Conservation (phyloP, 73 alveolate genomes). For the Paramecium primaurelia region DNA sequence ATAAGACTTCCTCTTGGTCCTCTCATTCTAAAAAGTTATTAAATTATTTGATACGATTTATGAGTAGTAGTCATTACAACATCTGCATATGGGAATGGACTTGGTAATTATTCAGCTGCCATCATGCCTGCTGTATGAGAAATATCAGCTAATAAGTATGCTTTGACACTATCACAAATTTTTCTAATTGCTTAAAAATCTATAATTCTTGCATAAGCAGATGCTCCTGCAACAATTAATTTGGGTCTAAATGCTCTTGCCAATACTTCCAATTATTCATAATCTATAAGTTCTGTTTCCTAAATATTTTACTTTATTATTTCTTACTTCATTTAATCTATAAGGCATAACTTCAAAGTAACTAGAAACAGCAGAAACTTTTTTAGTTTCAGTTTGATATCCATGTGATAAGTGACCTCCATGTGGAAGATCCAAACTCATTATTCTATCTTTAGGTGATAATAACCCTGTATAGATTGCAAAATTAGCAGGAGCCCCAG, state of each 20-base stretch:
- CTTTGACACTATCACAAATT: slow-evolving; percentile 88
- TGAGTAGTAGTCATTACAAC: slow-evolving; percentile 97
- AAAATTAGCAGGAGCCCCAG: slow-evolving; percentile 95
- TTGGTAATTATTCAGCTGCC: slow-evolving; percentile 77
- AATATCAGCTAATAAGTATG: slow-evolving; percentile 91
- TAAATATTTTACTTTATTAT: background rate
- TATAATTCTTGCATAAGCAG: slow-evolving; percentile 92
- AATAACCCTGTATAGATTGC: slow-evolving; percentile 91
- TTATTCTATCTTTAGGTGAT: slow-evolving; percentile 84
- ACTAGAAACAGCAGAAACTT: slow-evolving; percentile 87
- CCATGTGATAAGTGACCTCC: slow-evolving; percentile 98
- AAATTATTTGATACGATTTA: slow-evolving; percentile 61
- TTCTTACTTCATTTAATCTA: slow-evolving; percentile 72
- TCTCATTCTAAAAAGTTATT: slow-evolving; percentile 63
- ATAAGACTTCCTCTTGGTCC: slow-evolving; percentile 97
- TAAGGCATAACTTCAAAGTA: slow-evolving; percentile 90
- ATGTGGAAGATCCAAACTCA: slow-evolving; percentile 90
- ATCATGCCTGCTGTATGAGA: slow-evolving; percentile 94
- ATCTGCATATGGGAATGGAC: slow-evolving; percentile 93
- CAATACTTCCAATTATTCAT: slow-evolving; percentile 85
- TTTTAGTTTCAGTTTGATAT: slow-evolving; percentile 80
- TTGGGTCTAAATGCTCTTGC: slow-evolving; percentile 91
- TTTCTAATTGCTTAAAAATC: slow-evolving; percentile 81
- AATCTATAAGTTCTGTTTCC: slow-evolving; percentile 86
- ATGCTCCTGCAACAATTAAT: slow-evolving; percentile 85